A percentile compares a stretch with the other conserved stretches of the same genome.
Evolutionary conservation across 2,329 filamentous ascomycete species (phyloP).

Genomic region (Cryphonectria carpinicola): DNA sequence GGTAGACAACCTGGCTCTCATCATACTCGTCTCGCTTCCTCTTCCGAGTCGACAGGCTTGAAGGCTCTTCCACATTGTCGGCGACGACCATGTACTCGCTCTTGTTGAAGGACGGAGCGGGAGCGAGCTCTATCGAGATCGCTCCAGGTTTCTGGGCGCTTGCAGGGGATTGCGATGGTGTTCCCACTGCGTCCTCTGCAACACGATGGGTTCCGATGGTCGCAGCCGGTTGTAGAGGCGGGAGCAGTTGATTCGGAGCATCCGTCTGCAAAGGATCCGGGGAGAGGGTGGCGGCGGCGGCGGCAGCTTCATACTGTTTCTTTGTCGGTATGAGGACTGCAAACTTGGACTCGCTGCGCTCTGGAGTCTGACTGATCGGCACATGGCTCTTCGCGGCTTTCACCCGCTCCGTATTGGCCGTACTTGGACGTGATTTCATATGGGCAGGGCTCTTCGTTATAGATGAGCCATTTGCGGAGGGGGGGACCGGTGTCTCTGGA

Average conservation of each 20-base stretch:
- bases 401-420: conserved; percentile 14
- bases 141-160: conserved; percentile 30
- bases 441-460: conserved; percentile 33
- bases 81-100: conserved; percentile 57
- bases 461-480: conserved; percentile 38
- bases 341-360: conserved; percentile 45
- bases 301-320: conserved; percentile 36
- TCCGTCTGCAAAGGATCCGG: not conserved
- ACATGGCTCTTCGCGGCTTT: conserved; percentile 22
- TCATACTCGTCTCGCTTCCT: conserved; percentile 54
- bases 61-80: conserved; percentile 51
- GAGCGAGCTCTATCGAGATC: conserved; percentile 55
- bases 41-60: conserved; percentile 56
- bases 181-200: conserved; percentile 8
- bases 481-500: conserved; percentile 39
- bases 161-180: conserved; percentile 27
- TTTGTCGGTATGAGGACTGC: conserved; percentile 55
- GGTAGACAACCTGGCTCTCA: conserved; percentile 59
- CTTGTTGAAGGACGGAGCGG: conserved; percentile 48
- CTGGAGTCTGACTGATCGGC: conserved; percentile 38
- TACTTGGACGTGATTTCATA: conserved; percentile 31
- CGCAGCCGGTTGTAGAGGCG: conserved; percentile 36
- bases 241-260: conserved; percentile 33
- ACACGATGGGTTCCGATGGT: not conserved
- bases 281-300: conserved; percentile 12